Percentiles rank a stretch among this genome's conserved stretches.
Evolutionary conservation across 2,329 filamentous ascomycete genomes (phyloP).

Genomic region (Cryphonectria carpinicola): DNA sequence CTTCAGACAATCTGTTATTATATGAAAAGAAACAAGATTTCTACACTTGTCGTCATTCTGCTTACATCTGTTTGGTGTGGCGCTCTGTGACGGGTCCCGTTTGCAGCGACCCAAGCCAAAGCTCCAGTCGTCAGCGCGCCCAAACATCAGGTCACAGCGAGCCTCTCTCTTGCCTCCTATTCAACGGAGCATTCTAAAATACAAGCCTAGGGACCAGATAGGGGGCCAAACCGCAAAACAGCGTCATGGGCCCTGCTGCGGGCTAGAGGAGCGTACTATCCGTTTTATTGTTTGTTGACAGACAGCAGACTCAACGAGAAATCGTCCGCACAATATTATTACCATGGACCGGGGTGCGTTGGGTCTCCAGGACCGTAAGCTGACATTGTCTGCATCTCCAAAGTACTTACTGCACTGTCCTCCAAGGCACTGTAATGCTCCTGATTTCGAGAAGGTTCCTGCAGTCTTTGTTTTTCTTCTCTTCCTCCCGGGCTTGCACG

Average conservation of each 20-base stretch:
- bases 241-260: background rate
- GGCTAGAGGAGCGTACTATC: background rate
- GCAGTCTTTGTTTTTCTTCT: background rate
- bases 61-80: conserved; percentile 1
- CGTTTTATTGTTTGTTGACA: background rate
- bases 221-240: background rate
- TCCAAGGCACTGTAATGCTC: background rate
- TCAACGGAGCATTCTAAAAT: background rate
- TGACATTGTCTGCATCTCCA: background rate
- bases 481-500: too few species aligned
- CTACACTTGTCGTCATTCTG: background rate
- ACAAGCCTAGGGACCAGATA: background rate
- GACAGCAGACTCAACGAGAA: background rate
- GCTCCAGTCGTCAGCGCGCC: background rate
- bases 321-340: background rate
- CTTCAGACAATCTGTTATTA: background rate
- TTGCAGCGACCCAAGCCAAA: background rate
- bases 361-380: background rate
- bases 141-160: background rate
- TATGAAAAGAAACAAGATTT: background rate
- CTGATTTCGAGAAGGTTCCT: background rate
- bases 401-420: background rate
- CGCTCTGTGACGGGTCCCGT: background rate
- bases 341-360: background rate
- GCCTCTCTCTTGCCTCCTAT: too few species aligned